phyloP scores from a whole-genome alignment of 768 basidiomycete genomes.

The Paxillus involutus region DNA sequence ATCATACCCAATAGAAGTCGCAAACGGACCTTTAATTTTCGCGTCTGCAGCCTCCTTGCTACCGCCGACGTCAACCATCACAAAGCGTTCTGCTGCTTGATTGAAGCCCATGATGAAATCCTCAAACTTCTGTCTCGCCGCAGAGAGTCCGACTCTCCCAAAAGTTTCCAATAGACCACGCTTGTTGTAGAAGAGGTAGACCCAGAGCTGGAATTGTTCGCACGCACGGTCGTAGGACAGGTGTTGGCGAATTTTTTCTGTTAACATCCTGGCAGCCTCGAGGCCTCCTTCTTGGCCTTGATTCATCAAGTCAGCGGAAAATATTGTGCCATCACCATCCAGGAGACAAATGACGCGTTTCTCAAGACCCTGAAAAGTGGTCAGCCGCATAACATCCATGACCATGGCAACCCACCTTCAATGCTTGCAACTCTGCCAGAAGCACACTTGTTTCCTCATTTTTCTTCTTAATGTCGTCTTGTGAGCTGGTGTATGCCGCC shows the following conservation, averaged over 20 bases:
- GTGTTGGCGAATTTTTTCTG: constrained; percentile 27
- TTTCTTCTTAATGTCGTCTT: constrained; percentile 20
- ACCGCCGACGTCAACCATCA: constrained; percentile 68
- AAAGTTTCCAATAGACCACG: constrained; percentile 57
- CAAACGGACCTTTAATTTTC: constrained; percentile 64
- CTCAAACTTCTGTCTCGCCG: constrained; percentile 46
- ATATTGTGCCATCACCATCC: constrained; percentile 67
- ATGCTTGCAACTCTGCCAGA: constrained; percentile 24
- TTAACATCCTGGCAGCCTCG: constrained; percentile 50
- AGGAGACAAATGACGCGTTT: constrained; percentile 47
- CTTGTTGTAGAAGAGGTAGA: constrained; percentile 64
- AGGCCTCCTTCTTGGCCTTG: constrained; percentile 60
- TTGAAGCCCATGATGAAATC: constrained; percentile 72
- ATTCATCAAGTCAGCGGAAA: constrained; percentile 49
- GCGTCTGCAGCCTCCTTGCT: constrained; percentile 76
- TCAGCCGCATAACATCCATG: neutral
- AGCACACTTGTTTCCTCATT: constrained; percentile 9
- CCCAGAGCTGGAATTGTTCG: constrained; percentile 50
- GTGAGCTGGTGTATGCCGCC: constrained; percentile 23
- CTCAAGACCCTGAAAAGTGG: constrained; percentile 25
- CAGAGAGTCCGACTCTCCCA: constrained; percentile 31
- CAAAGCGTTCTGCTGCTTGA: constrained; percentile 64
- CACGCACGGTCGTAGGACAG: constrained; percentile 19
- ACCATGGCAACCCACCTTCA: constrained; percentile 24
- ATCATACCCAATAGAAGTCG: neutral